Percentiles rank a stretch among this genome's conserved stretches.
Evolutionary conservation across 2,329 filamentous ascomycete genomes (phyloP).

Genomic region (Septoria linicola): DNA sequence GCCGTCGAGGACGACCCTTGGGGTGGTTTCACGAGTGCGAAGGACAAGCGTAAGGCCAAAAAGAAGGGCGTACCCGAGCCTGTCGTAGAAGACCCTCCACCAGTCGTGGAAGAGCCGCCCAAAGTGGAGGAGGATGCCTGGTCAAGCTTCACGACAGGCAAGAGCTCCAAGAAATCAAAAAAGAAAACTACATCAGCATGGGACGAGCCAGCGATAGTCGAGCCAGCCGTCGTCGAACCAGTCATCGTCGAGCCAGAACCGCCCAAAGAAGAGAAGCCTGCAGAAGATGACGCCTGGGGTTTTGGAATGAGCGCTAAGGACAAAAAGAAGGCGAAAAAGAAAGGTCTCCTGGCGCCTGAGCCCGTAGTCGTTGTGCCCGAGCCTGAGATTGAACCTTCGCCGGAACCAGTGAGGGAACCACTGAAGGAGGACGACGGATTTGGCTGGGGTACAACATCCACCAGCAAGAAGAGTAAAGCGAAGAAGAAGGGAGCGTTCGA

Average conservation of each 20-base stretch:
- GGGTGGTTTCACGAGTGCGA: slow-evolving; percentile 31
- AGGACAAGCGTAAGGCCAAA: slow-evolving; percentile 37
- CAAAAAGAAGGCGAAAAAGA: slow-evolving; percentile 52
- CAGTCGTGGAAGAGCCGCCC: slow-evolving; percentile 29
- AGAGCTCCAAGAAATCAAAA: slow-evolving; percentile 48
- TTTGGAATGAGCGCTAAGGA: slow-evolving; percentile 41
- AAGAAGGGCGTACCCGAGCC: slow-evolving; percentile 27
- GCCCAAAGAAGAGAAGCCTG: slow-evolving; percentile 38
- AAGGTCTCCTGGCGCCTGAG: slow-evolving; percentile 40
- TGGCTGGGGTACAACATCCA: slow-evolving; percentile 31
- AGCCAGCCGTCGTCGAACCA: neutral
- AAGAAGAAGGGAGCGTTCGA: slow-evolving; percentile 43
- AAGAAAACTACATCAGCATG: slow-evolving; percentile 32
- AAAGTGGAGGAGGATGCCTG: slow-evolving; percentile 36
- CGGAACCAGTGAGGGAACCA: slow-evolving; percentile 24
- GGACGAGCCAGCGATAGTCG: no score
- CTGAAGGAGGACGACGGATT: slow-evolving; percentile 19
- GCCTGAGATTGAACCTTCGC: no score
- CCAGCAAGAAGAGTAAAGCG: slow-evolving; percentile 42
- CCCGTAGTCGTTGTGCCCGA: slow-evolving; percentile 22
- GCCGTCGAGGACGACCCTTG: slow-evolving; percentile 30
- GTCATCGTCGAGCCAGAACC: slow-evolving; percentile 37
- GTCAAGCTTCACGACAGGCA: slow-evolving; percentile 30
- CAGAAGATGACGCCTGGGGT: slow-evolving; percentile 41
- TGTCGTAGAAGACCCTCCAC: slow-evolving; percentile 29